These are phyloP conservation scores for Beauveria bassiana DNA, from an alignment of 2,329 filamentous ascomycete species.

Conservation along the genomic window DNA sequence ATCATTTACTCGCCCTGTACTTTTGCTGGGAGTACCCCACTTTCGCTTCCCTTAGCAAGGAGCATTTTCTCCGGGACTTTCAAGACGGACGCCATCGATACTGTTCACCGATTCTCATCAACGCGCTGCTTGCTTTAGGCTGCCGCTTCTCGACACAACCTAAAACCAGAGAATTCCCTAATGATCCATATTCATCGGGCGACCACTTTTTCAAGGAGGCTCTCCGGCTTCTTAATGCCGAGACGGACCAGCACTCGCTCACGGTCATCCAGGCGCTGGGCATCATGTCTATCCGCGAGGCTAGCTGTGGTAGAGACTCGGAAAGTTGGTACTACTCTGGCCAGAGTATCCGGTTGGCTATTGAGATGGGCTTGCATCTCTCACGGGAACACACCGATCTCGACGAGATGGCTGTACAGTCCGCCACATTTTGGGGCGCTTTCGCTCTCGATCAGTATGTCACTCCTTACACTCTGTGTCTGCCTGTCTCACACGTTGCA, in stretches of 20 bases:
- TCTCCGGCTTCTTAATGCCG: slow-evolving; percentile 50
- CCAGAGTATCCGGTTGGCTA: slow-evolving; percentile 62
- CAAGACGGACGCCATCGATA: slow-evolving; percentile 51
- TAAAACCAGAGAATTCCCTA: slow-evolving; percentile 53
- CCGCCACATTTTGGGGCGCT: slow-evolving; percentile 55
- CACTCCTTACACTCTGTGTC: slow-evolving; percentile 15
- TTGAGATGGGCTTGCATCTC: slow-evolving; percentile 64
- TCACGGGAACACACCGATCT: slow-evolving; percentile 40
- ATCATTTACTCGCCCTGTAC: slow-evolving; percentile 58
- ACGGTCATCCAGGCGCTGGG: slow-evolving; percentile 69
- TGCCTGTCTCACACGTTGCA: slow-evolving; percentile 20
- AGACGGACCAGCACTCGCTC: slow-evolving; percentile 51
- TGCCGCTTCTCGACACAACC: slow-evolving; percentile 62
- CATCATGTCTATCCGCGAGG: slow-evolving; percentile 69
- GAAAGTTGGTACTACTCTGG: slow-evolving; percentile 67
- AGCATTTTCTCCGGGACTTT: slow-evolving; percentile 63
- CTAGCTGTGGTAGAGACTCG: slow-evolving; percentile 63
- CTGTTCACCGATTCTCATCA: slow-evolving; percentile 60
- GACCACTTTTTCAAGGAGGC: slow-evolving; percentile 70
- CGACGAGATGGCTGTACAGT: slow-evolving; percentile 50
- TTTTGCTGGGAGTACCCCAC: slow-evolving; percentile 73
- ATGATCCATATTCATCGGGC: slow-evolving; percentile 57
- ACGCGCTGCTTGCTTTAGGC: slow-evolving; percentile 56
- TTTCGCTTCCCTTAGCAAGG: slow-evolving; percentile 64
- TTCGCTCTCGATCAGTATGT: slow-evolving; percentile 57